Percentiles rank a stretch among this genome's conserved stretches.
phyloP scores from a whole-genome alignment of 1,139 yeast species.

The Nakaseomyces glabratus region DNA sequence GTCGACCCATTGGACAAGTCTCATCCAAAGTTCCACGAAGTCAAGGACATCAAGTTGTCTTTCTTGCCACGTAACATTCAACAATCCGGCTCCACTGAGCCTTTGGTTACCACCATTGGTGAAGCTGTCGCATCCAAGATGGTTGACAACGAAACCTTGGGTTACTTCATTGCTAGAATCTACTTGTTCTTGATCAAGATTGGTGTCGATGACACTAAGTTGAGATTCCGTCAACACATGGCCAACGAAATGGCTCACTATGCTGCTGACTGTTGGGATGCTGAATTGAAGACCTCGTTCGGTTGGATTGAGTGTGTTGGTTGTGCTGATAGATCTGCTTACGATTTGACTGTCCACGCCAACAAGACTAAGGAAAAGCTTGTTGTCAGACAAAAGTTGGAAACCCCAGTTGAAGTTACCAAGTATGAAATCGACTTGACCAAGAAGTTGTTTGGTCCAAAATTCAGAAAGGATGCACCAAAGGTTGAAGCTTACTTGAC shows the following conservation, averaged over 20 bases:
- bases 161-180: conserved; percentile 92
- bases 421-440: conserved; percentile 75
- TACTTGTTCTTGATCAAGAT: conserved; percentile 74
- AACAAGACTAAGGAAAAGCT: conserved; percentile 92
- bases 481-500: conserved; percentile 74
- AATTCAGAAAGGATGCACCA: conserved; percentile 94
- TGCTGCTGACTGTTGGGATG: conserved; percentile 99
- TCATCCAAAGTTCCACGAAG: conserved; percentile 72
- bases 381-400: conserved; percentile 84
- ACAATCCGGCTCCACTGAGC: conserved; percentile 69
- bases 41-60: conserved; percentile 60
- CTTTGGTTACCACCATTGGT: conserved; percentile 61
- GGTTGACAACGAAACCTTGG: conserved; percentile 95
- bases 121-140: conserved; percentile 81
- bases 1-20: conserved; percentile 86
- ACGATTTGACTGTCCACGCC: conserved; percentile 90
- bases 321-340: conserved; percentile 98
- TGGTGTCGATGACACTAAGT: conserved; percentile 75
- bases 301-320: conserved; percentile 99
- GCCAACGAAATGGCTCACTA: conserved; percentile 99
- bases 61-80: conserved; percentile 84
- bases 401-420: conserved; percentile 76
- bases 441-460: conserved; percentile 95
- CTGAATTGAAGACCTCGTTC: conserved; percentile 87
- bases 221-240: conserved; percentile 98